A percentile compares a stretch with the other conserved stretches of the same genome.
Conservation (phyloP, 306 rosid genomes). For the Castanea sativa region DNA sequence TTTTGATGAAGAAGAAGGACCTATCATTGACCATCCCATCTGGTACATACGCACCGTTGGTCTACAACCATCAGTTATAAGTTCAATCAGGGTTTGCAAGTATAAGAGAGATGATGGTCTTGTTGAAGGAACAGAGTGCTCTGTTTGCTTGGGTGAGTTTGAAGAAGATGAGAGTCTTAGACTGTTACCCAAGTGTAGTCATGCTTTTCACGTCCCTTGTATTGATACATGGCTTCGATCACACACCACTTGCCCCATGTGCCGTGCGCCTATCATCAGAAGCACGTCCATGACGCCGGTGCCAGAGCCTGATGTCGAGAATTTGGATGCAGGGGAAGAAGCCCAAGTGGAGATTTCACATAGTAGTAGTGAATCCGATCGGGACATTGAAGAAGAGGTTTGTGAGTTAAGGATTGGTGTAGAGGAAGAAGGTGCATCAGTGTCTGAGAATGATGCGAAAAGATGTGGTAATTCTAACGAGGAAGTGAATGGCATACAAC, state of each 20-base stretch:
- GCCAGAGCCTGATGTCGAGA: slow-evolving; percentile 17
- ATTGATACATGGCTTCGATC: slow-evolving; percentile 94
- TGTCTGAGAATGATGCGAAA: slow-evolving; percentile 9
- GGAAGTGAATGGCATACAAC: slow-evolving; percentile 2
- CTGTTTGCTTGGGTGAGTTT: slow-evolving; percentile 81
- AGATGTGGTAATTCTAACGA: slow-evolving; percentile 12
- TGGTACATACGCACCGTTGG: slow-evolving; percentile 90
- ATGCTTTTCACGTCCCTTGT: slow-evolving; percentile 83
- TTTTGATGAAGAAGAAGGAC: slow-evolving; percentile 57
- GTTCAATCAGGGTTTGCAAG: slow-evolving; percentile 51
- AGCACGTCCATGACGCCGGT: slow-evolving; percentile 9
- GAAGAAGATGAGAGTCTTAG: slow-evolving; percentile 65
- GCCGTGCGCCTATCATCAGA: slow-evolving; percentile 67
- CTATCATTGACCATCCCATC: slow-evolving; percentile 64
- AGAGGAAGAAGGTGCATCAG: slow-evolving; percentile 21
- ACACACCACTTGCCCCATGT: slow-evolving; percentile 82
- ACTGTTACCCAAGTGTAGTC: slow-evolving; percentile 79
- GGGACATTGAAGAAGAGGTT: slow-evolving; percentile 14
- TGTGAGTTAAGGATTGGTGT: slow-evolving; percentile 25
- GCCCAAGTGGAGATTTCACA: slow-evolving; percentile 14
- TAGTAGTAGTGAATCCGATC: slow-evolving; percentile 1
- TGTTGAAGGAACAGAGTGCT: slow-evolving; percentile 77
- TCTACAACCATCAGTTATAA: slow-evolving; percentile 55
- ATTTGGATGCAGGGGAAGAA: slow-evolving; percentile 28
- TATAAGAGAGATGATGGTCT: slow-evolving; percentile 71